Evolutionary conservation across 768 basidiomycete genomes (phyloP).

Genomic region (Tylopilus rubrobrunneus): DNA sequence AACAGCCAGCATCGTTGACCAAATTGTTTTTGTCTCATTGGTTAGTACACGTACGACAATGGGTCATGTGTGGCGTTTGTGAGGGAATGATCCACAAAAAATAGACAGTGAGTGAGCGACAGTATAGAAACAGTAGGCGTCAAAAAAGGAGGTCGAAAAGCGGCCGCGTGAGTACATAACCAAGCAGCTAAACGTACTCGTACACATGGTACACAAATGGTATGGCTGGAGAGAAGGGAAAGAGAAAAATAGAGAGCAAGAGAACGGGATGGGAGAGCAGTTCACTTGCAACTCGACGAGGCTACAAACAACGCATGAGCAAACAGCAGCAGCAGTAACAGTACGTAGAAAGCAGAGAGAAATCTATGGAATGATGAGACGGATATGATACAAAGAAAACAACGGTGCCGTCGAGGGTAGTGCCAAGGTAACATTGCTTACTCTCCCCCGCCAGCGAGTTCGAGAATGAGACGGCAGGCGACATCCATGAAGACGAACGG

Average conservation of each 20-base stretch:
- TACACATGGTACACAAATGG: conserved; percentile 11
- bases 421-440: conserved; percentile 9
- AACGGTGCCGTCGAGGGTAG: background rate
- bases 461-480: conserved; percentile 88
- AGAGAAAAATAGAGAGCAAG: background rate
- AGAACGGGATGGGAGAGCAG: background rate
- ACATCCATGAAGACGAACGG: conserved; percentile 98
- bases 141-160: background rate
- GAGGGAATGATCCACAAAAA: background rate
- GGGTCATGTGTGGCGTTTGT: no score
- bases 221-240: conserved; percentile 11
- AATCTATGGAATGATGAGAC: conserved; percentile 13
- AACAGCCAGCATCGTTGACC: no score
- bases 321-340: conserved; percentile 11
- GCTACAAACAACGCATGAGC: conserved; percentile 9
- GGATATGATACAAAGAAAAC: conserved; percentile 5
- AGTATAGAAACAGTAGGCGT: background rate
- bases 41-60: no score
- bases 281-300: background rate
- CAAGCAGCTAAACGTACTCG: conserved; percentile 12
- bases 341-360: conserved; percentile 2
- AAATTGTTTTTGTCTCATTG: no score
- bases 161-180: conserved; percentile 8
- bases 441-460: conserved; percentile 74
- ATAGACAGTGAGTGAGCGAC: background rate